These are phyloP conservation scores for Linnemannia zychae DNA, from an alignment of 192 early-diverging fungal species.

Conservation along the genomic window DNA sequence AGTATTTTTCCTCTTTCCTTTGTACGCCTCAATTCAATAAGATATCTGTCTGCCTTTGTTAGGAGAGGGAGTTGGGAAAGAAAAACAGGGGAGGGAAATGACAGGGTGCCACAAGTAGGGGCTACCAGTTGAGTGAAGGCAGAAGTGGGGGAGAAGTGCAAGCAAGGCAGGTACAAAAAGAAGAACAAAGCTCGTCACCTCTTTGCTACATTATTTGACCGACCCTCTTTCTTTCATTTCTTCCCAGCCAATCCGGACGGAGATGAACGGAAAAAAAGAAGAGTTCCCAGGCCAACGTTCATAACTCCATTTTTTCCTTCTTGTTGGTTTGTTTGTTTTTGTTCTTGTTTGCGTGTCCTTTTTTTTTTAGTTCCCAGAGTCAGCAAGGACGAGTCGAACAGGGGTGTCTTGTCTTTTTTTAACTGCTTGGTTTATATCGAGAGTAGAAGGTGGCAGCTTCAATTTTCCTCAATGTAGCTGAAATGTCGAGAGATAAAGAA, in stretches of 20 bases:
- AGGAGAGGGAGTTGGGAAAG: neutral
- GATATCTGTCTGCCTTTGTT: neutral
- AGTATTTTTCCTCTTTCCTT: neutral
- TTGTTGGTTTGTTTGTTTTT: neutral
- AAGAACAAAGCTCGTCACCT: neutral
- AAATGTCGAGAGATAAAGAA: no score
- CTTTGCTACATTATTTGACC: neutral
- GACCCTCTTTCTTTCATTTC: neutral
- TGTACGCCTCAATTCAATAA: neutral
- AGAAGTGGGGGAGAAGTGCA: neutral
- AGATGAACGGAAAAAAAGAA: neutral
- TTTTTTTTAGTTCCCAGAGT: no score
- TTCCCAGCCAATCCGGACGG: neutral
- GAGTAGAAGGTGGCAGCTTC: no score
- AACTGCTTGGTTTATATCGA: no score
- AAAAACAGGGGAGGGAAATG: neutral
- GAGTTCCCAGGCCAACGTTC: conserved; percentile 25
- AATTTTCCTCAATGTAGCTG: no score
- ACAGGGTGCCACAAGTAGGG: neutral
- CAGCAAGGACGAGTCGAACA: no score
- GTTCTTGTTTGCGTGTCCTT: neutral
- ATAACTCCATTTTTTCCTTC: neutral
- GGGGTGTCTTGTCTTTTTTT: no score
- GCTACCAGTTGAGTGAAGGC: neutral
- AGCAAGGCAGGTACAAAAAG: neutral